Percentiles rank a stretch among this genome's conserved stretches.
These are phyloP conservation scores for Hypomyces perniciosus DNA, from an alignment of 2,329 filamentous ascomycete species.

Conservation along the genomic window DNA sequence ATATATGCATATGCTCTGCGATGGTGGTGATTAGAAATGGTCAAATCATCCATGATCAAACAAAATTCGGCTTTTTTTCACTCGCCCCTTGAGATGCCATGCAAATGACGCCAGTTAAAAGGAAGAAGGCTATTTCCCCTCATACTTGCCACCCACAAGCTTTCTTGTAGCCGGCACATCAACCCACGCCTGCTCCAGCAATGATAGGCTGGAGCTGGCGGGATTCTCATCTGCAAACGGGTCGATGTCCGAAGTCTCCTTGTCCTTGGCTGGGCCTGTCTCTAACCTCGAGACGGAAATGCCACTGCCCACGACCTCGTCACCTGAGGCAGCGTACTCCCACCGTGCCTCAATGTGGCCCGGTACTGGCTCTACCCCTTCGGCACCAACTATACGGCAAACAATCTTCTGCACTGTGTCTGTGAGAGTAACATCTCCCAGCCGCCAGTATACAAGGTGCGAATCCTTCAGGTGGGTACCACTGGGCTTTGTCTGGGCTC, in stretches of 20 bases:
- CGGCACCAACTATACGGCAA: conserved; percentile 69
- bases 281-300: conserved; percentile 58
- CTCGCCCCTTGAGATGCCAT: too few species aligned
- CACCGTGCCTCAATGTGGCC: conserved; percentile 79
- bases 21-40: too few species aligned
- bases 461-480: conserved; percentile 76
- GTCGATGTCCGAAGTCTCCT: conserved; percentile 48
- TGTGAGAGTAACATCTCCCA: conserved; percentile 66
- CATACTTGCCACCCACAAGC: conserved; percentile 70
- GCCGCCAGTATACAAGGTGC: conserved; percentile 71
- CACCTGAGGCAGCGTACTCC: conserved; percentile 50
- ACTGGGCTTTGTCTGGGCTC: conserved; percentile 69
- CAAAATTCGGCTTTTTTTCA: not conserved
- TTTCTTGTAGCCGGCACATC: conserved; percentile 61
- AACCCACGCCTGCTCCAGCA: conserved; percentile 49
- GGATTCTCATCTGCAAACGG: conserved; percentile 58
- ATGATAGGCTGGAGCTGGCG: conserved; percentile 15
- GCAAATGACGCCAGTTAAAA: conserved; percentile 12
- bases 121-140: conserved; percentile 35
- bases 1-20: too few species aligned
- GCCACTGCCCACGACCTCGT: conserved; percentile 46
- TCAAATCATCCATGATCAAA: too few species aligned
- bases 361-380: conserved; percentile 62
- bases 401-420: conserved; percentile 69
- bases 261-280: conserved; percentile 46